Base-by-base conservation (phyloP, 176 grass and related monocot species). In the Microstegium vimineum region DNA sequence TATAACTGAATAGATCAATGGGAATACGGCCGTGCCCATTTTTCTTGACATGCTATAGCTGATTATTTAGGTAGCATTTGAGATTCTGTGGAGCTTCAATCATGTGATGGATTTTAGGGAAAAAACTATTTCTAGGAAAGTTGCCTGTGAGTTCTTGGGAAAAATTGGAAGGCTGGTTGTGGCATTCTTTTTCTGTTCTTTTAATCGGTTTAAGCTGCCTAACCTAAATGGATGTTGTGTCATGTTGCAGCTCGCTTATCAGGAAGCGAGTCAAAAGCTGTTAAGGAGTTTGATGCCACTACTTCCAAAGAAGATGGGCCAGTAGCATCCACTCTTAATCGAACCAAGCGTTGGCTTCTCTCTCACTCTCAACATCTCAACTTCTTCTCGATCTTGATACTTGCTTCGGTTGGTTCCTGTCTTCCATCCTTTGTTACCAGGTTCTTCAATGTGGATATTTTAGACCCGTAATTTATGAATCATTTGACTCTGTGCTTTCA, bases 301-400 rank as follows among this genome's bases (percentile, higher is more conserved):
- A 43, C 84, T 82, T 86, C 79, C 11, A 87, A 88, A 80, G 82
- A 92, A 87, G 84, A 91, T 93, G 95, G 95, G 33, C 69, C 74
- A 70, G n/a, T 98, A 75, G 69, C 95, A 86, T 82, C 84, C 31
- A 84, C 71, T 42, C 26, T 99, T 27, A 93, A 85, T 85, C 60
- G 63, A 83, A 91, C 75, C 36, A 98, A 94, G 73, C 81, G 77
- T 54, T 98, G 95, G 95, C 86, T 94, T 77, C 83, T 94, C 74
- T 94, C 95, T 64, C 86, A 93, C 31, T 84, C 95, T 42, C 95
- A 98, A 47, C 90, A 94, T 82, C 88, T 98, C 51, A 98, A 98
- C 83, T 98, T 98, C 81, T 87, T 89, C 61, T 94, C 95, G 65
- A 91, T 98, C 84, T 87, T 98, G 72, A 66, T 98, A 64, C 93